Evolutionary conservation across 345 rosid species (phyloP), one percentile per base, ranked within the genome.

Genomic region (Moringa oleifera): DNA sequence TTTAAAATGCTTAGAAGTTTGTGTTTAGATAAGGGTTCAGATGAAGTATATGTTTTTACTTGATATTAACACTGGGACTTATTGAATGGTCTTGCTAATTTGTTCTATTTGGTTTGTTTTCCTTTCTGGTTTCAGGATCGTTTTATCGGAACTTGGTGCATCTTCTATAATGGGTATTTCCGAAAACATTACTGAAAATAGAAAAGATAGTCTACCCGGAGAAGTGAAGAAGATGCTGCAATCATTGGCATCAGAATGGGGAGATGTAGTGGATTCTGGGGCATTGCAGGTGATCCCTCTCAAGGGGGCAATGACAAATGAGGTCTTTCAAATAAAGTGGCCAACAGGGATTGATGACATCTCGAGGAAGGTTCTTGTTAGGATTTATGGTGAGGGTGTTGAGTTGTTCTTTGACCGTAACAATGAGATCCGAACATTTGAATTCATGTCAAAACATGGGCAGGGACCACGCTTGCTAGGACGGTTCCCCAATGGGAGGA

Each of bases 301-400:
- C 18, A 88, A 83, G 41, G 97, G 97, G 46, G 98, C 97, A 2
- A 85, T 93, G 96, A 93, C 98, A 12, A 93, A 93, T 58, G 85
- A 86, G 83, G 94, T 93, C 12, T 93, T 69, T 69, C 90, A 88
- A 81, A 81, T 93, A 56, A 86, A 75, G 41, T 91, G 99, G 97
- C 93, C 97, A 0, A 73, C 88, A 6, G 81, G 49, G 37, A 33
- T n/a, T n/a, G n/a, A n/a, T 25, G 70, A 72, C 20, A 73, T 67
- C 49, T 78, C 86, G 0, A 67, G 67, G 17, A 78, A 86, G 73
- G 83, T 93, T 67, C 19, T 93, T 58, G 80, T 88, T 68, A 80
- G 99, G 77, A 85, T 93, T 58, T 93, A 93, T 23, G 96, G 99
- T 21, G 92, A 88, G 69, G 99, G 99, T 31, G 96, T 90, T 51